phyloP scores from a whole-genome alignment of 2,329 filamentous ascomycete genomes.

The Monilinia fructigena region DNA sequence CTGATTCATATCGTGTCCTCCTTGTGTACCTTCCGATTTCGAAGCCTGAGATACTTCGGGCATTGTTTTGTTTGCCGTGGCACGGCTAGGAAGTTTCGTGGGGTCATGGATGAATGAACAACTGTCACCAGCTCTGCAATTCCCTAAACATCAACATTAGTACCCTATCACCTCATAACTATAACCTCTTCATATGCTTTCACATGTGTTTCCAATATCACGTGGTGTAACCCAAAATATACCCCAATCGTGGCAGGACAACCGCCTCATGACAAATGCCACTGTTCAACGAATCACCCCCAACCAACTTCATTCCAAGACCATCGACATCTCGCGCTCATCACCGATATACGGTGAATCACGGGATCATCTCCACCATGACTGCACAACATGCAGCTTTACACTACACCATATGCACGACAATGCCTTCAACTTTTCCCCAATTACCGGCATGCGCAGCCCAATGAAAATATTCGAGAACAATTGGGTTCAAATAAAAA shows the following conservation, averaged over 20 bases:
- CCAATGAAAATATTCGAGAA: constrained; percentile 38
- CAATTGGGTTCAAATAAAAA: constrained; percentile 19
- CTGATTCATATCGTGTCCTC: constrained; percentile 28
- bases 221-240: constrained; percentile 32
- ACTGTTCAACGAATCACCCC: constrained; percentile 19
- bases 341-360: constrained; percentile 32
- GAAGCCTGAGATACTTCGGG: constrained; percentile 24
- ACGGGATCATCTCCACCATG: constrained; percentile 35
- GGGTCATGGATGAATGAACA: constrained; percentile 52
- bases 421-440: constrained; percentile 18
- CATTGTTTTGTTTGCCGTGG: constrained; percentile 26
- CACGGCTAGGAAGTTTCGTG: constrained; percentile 30
- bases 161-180: constrained; percentile 28
- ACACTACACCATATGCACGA: constrained; percentile 30
- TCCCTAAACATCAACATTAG: constrained; percentile 42
- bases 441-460: constrained; percentile 13
- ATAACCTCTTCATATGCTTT: constrained; percentile 23
- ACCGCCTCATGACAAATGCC: constrained; percentile 28
- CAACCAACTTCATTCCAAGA: constrained; percentile 10
- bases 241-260: constrained; percentile 21
- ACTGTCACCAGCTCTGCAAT: constrained; percentile 50
- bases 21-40: constrained; percentile 23
- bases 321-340: constrained; percentile 24
- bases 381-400: constrained; percentile 36
- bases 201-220: constrained; percentile 30